A percentile compares a stretch with the other conserved stretches of the same genome.
Evolutionary conservation across 2,329 filamentous ascomycete species (phyloP).

Genomic region (Pseudogymnoascus sp.): DNA sequence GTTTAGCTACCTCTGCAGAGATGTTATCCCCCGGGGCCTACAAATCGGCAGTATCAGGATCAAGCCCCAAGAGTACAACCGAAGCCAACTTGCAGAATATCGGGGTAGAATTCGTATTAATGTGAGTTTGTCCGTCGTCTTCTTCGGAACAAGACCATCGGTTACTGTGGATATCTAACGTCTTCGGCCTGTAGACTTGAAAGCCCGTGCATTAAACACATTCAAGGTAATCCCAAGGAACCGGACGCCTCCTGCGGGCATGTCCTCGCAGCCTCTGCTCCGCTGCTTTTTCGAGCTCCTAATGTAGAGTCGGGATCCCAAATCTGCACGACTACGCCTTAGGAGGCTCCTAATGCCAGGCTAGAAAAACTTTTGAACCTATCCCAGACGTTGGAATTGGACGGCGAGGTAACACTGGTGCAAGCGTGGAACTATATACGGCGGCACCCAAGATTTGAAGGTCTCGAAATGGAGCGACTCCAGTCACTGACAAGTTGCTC

Average conservation of each 20-base stretch:
- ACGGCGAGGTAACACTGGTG: slow-evolving; percentile 32
- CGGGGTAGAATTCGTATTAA: no score
- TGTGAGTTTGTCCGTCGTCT: no score
- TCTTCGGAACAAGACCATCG: no score
- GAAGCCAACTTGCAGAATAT: no score
- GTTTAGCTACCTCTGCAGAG: no score
- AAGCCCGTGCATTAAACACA: no score
- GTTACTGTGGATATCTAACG: no score
- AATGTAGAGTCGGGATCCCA: neutral
- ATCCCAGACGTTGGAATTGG: slow-evolving; percentile 21
- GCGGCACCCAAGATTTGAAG: slow-evolving; percentile 26
- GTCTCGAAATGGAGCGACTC: slow-evolving; percentile 24
- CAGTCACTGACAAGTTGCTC: slow-evolving; percentile 23
- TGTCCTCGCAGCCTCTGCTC: neutral
- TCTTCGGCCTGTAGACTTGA: no score
- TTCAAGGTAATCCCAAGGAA: no score
- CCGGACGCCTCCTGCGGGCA: neutral
- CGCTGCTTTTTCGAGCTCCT: neutral
- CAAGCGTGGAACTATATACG: slow-evolving; percentile 33
- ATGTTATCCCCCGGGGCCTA: no score
- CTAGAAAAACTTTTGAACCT: slow-evolving; percentile 22
- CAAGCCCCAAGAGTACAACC: no score
- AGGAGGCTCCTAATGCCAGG: slow-evolving; percentile 16
- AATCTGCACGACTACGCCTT: neutral
- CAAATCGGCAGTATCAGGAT: no score